phyloP scores from a whole-genome alignment of 768 basidiomycete species.

The Pleurotus salmoneostramineus region DNA sequence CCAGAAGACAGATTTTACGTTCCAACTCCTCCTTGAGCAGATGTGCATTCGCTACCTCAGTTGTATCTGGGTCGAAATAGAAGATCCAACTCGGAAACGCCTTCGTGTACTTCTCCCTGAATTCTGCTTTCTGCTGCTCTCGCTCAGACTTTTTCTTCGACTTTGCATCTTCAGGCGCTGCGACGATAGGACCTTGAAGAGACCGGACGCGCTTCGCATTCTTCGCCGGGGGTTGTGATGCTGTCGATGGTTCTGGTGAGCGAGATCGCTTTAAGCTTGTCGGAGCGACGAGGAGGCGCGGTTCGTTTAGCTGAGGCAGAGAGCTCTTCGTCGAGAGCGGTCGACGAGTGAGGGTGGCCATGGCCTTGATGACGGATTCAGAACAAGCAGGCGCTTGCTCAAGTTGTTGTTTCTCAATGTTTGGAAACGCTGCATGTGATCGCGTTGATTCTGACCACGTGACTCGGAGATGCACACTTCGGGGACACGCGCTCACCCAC shows the following conservation, averaged over 20 bases:
- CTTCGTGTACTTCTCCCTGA: conserved; percentile 77
- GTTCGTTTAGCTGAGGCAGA: background rate
- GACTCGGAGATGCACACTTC: too few relatives aligned
- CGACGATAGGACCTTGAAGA: conserved; percentile 14
- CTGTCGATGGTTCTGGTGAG: conserved; percentile 26
- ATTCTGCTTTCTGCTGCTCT: conserved; percentile 61
- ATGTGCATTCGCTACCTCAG: conserved; percentile 31
- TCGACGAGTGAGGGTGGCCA: conserved; percentile 5
- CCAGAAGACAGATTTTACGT: conserved; percentile 59
- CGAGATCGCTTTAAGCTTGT: conserved; percentile 20
- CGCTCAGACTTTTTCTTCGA: conserved; percentile 45
- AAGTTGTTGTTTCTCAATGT: too few relatives aligned
- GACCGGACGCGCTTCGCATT: conserved; percentile 43
- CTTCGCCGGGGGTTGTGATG: conserved; percentile 17
- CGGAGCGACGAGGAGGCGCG: background rate
- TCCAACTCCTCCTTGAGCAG: conserved; percentile 41
- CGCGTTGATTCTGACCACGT: too few relatives aligned
- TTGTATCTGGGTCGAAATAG: conserved; percentile 68
- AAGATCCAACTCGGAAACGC: conserved; percentile 86
- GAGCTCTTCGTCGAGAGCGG: conserved; percentile 3
- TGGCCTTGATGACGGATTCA: background rate
- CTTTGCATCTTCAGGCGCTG: conserved; percentile 33
- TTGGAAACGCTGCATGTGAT: too few relatives aligned
- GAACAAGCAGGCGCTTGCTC: too few relatives aligned
- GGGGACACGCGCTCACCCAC: too few relatives aligned